Conservation (phyloP, 768 basidiomycete species). For the Paxillus ammoniavirescens region DNA sequence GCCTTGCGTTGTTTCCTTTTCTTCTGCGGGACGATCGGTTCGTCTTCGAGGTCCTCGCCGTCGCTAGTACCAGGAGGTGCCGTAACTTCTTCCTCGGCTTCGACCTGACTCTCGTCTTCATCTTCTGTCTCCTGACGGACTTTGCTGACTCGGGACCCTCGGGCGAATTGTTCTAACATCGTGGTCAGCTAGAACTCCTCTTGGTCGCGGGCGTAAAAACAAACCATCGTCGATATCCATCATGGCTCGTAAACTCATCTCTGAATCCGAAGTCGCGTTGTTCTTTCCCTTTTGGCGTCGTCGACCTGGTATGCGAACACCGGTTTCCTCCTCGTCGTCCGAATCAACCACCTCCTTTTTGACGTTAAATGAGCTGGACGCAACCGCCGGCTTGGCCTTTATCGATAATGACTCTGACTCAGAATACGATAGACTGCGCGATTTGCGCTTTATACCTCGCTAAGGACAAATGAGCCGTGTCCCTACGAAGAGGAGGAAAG, state of each 20-base stretch:
- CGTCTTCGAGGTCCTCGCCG: slow-evolving; percentile 29
- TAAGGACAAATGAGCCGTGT: slow-evolving; percentile 25
- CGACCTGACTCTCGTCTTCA: slow-evolving; percentile 20
- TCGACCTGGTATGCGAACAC: slow-evolving; percentile 18
- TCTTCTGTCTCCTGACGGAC: slow-evolving; percentile 19
- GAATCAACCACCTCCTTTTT: slow-evolving; percentile 54
- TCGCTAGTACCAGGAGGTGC: slow-evolving; percentile 28
- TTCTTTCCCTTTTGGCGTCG: slow-evolving; percentile 33
- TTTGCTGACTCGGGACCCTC: slow-evolving; percentile 14
- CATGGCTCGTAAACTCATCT: slow-evolving; percentile 50
- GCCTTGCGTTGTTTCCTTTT: slow-evolving; percentile 52
- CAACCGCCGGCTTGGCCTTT: slow-evolving; percentile 10
- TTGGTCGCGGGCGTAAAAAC: slow-evolving; percentile 20
- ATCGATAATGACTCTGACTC: slow-evolving; percentile 12
- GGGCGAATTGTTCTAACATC: slow-evolving; percentile 25
- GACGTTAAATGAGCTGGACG: slow-evolving; percentile 29
- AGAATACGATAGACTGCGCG: slow-evolving; percentile 31
- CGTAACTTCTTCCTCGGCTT: slow-evolving; percentile 31
- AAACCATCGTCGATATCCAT: slow-evolving; percentile 80
- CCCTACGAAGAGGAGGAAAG: background rate
- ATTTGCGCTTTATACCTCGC: slow-evolving; percentile 45
- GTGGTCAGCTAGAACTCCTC: slow-evolving; percentile 14
- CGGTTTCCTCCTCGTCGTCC: slow-evolving; percentile 49
- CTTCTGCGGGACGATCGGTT: slow-evolving; percentile 32
- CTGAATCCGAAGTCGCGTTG: slow-evolving; percentile 42